Evolutionary conservation across 2,329 filamentous ascomycete genomes (phyloP).

Genomic region (Lachnellula arida): DNA sequence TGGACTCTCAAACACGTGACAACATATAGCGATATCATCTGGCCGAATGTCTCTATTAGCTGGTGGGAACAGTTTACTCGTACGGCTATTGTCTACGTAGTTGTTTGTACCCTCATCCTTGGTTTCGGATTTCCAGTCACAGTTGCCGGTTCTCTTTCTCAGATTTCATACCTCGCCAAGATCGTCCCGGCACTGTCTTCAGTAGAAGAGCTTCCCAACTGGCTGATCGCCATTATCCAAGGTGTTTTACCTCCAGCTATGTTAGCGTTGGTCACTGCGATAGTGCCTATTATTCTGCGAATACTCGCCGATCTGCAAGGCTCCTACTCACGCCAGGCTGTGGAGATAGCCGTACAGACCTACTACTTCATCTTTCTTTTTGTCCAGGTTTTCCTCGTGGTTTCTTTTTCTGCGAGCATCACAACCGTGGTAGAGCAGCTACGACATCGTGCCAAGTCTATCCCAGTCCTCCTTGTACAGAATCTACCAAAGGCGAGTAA

Average conservation of each 20-base stretch:
- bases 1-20: constrained; percentile 52
- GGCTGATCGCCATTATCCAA: constrained; percentile 10
- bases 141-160: constrained; percentile 16
- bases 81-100: constrained; percentile 54
- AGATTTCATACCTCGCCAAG: constrained; percentile 14
- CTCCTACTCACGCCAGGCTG: constrained; percentile 24
- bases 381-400: constrained; percentile 63
- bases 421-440: constrained; percentile 15
- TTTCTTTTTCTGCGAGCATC: constrained; percentile 37
- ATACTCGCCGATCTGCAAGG: constrained; percentile 17
- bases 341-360: constrained; percentile 46
- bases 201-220: constrained; percentile 10
- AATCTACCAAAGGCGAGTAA: constrained; percentile 22
- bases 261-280: constrained; percentile 4
- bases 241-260: constrained; percentile 12
- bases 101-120: constrained; percentile 44
- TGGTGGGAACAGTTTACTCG: constrained; percentile 87
- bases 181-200: constrained; percentile 9
- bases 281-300: constrained; percentile 8
- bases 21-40: constrained; percentile 81
- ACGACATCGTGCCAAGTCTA: neutral
- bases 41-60: constrained; percentile 88
- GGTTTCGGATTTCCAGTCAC: constrained; percentile 13
- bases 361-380: constrained; percentile 71
- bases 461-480: constrained; percentile 12